Conservation (phyloP, 331 rosid species). For the Acacia concinna region DNA sequence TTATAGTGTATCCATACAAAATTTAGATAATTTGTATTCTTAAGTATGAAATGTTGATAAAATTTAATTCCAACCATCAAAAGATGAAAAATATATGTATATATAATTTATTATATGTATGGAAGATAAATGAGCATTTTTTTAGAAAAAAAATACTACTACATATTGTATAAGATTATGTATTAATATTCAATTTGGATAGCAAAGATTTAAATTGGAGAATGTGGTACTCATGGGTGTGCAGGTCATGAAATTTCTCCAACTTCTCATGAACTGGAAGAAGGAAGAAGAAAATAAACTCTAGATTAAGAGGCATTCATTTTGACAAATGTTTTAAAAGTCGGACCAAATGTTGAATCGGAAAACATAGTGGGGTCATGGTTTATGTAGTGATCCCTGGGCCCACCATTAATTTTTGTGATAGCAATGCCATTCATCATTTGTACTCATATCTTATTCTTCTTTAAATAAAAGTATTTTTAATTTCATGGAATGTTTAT, state of each 20-base stretch:
- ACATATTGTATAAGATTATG: background rate
- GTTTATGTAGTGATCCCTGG: too few relatives aligned
- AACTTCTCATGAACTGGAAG: background rate
- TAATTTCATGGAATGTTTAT: background rate
- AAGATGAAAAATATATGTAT: too few relatives aligned
- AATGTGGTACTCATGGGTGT: background rate
- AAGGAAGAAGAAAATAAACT: background rate
- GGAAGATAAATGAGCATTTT: too few relatives aligned
- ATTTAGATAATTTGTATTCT: too few relatives aligned
- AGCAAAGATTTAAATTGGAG: background rate
- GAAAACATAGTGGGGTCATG: too few relatives aligned
- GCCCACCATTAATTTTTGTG: background rate
- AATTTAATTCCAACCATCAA: background rate
- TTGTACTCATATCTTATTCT: background rate
- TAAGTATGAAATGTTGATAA: too few relatives aligned
- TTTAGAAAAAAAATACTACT: too few relatives aligned
- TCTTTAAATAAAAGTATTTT: background rate
- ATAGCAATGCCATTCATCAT: background rate
- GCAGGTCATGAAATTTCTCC: background rate
- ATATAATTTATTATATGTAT: too few relatives aligned
- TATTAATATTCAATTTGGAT: background rate
- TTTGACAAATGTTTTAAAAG: background rate
- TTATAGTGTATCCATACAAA: background rate
- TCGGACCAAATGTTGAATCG: too few relatives aligned
- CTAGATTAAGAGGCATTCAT: background rate